A percentile compares a stretch with the other conserved stretches of the same genome.
These are phyloP conservation scores for Cylindricascospora bacillispora DNA, from an alignment of 1,139 yeast genomes.

Conservation along the genomic window DNA sequence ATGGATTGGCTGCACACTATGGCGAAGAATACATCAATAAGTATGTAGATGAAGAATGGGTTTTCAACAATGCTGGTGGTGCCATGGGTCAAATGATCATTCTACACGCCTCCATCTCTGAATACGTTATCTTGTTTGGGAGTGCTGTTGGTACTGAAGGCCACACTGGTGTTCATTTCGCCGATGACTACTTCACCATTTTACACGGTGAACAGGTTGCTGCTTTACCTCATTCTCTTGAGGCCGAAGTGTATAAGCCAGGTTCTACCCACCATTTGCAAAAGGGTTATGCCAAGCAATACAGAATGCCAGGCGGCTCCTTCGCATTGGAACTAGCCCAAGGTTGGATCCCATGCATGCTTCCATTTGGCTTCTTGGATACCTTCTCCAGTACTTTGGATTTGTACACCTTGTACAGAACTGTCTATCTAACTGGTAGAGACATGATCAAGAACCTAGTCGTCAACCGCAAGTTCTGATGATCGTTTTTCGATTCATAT, in stretches of 20 bases:
- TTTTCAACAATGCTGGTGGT: conserved; percentile 95
- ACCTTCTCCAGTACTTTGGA: conserved; percentile 73
- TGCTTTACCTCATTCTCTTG: conserved; percentile 46
- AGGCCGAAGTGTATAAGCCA: conserved; percentile 57
- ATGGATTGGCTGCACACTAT: conserved; percentile 47
- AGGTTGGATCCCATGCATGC: conserved; percentile 98
- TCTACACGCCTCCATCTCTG: conserved; percentile 89
- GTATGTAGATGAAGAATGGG: conserved; percentile 72
- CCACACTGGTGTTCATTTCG: conserved; percentile 89
- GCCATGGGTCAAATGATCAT: conserved; percentile 98
- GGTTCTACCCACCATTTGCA: conserved; percentile 72
- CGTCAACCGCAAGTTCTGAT: conserved; percentile 37
- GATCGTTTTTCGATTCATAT: neutral
- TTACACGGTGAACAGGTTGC: conserved; percentile 69
- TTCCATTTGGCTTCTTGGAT: conserved; percentile 88
- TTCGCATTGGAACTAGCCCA: conserved; percentile 94
- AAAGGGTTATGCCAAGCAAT: conserved; percentile 71
- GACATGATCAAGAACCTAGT: conserved; percentile 64
- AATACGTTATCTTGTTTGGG: conserved; percentile 82
- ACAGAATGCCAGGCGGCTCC: conserved; percentile 66
- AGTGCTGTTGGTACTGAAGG: conserved; percentile 91
- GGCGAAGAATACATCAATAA: conserved; percentile 57
- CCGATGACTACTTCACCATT: conserved; percentile 92
- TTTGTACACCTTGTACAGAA: conserved; percentile 50
- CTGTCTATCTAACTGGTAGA: conserved; percentile 59